Percentiles rank a stretch among this genome's conserved stretches.
Conservation (phyloP, 2,329 filamentous ascomycete species). For the Monosporascus sp. region DNA sequence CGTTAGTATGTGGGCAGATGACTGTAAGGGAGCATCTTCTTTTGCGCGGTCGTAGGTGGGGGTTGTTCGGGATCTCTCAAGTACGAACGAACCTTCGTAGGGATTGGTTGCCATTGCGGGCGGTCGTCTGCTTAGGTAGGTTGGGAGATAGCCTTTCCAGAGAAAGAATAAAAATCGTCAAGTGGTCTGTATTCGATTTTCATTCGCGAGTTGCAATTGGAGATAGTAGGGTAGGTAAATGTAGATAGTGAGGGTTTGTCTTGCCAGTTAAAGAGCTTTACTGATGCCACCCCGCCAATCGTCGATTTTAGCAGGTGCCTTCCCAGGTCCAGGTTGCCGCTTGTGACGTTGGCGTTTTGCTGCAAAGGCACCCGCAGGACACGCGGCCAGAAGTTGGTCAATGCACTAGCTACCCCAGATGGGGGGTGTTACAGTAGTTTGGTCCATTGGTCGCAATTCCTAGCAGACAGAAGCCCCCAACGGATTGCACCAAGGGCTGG, state of each 20-base stretch:
- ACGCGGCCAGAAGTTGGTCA: not conserved
- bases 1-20: not conserved
- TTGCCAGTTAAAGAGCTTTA: too few species aligned
- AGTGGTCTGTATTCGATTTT: too few species aligned
- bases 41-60: not conserved
- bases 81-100: conserved; percentile 26
- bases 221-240: not conserved
- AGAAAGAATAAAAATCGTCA: too few species aligned
- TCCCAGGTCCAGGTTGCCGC: not conserved
- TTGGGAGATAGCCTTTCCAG: too few species aligned
- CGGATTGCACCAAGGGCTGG: too few species aligned
- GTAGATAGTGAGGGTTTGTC: not conserved
- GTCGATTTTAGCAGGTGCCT: not conserved
- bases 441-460: not conserved
- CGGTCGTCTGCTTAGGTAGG: not conserved
- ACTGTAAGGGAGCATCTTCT: not conserved
- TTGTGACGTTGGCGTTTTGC: not conserved
- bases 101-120: conserved; percentile 27
- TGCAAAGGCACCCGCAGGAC: not conserved
- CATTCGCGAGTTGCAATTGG: not conserved
- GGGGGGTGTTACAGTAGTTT: too few species aligned
- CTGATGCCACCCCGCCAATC: not conserved
- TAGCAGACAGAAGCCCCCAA: too few species aligned
- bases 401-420: not conserved
- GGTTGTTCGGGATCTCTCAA: not conserved